phyloP scores from a whole-genome alignment of 768 basidiomycete genomes.

The Filobasidium floriforme region DNA sequence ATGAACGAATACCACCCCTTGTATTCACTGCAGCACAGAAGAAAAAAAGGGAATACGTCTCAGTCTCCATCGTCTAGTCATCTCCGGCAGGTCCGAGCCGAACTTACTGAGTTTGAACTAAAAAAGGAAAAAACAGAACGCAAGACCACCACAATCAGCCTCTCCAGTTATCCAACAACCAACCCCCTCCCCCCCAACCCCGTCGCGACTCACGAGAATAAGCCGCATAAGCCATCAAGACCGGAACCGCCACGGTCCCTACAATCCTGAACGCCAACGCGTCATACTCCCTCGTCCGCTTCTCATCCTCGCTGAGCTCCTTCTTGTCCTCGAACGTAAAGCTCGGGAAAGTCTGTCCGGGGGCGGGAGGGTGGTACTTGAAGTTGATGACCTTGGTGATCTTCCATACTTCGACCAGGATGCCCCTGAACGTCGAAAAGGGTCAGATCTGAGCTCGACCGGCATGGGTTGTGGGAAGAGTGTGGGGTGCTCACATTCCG shows the following conservation, averaged over 20 bases:
- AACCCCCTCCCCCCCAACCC: too few species aligned
- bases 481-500: constrained; percentile 33
- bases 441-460: background rate
- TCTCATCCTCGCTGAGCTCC: constrained; percentile 90
- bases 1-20: constrained; percentile 94
- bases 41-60: background rate
- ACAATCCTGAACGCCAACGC: constrained; percentile 90
- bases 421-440: constrained; percentile 26
- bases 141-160: too few species aligned
- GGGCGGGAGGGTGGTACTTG: constrained; percentile 55
- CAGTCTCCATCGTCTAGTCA: background rate
- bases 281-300: constrained; percentile 95
- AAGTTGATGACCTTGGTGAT: constrained; percentile 72
- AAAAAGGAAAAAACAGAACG: background rate
- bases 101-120: constrained; percentile 12
- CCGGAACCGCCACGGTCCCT: constrained; percentile 76
- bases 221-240: constrained; percentile 48
- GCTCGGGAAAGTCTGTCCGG: constrained; percentile 63
- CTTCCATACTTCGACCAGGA: constrained; percentile 80
- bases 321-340: constrained; percentile 89
- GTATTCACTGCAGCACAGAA: constrained; percentile 75
- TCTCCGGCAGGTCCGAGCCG: background rate
- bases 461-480: background rate
- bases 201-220: constrained; percentile 40
- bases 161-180: too few species aligned